Evolutionary conservation across 768 basidiomycete genomes (phyloP), one percentile per base, ranked within the genome.

Genomic region (Lactarius sp.): DNA sequence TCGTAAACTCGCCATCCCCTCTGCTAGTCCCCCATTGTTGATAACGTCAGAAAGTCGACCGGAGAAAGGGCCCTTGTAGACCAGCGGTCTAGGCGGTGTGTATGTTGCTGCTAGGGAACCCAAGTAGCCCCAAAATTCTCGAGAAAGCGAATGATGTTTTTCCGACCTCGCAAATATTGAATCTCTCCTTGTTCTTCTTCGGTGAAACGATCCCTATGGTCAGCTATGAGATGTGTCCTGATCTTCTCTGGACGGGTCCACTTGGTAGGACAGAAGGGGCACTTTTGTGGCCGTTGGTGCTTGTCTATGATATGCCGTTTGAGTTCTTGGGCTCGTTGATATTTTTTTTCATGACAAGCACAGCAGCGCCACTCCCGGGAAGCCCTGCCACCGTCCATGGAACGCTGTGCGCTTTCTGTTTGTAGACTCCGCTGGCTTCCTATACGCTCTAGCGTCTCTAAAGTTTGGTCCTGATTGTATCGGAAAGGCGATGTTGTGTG

Each of bases 161-260:
- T 13, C 2, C 1, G 54, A 34, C 61, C 55, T 27, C 27, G 49
- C 31, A 62, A 42, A 42, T 1, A 5, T 9, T 6, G 4, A 51
- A 62, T 20, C 33, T 50, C 49, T 51, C 14, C 9, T 4, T 20
- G 31, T n/a, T 27, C 39, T 7, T 51, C 41, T 20, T 56, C 13
- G 1, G 39, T 51, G n/a, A 62, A 56, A 22, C 10, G n/a, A 18
- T 34, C n/a, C 33, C 20, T 4, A 8, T 62, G 61, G n/a, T 20
- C 8, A 14, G 8, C 12, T 34, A 49, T 10, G 27, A 56, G 49
- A 56, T 62, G 61, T 7, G 2, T 22, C 18, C 49, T 51, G 14
- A 62, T 62, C 33, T 20, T 50, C 13, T 51, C 54, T 2, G 61
- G 37, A 20, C 55, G 61, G n/a, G 54, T 51, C 61, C 61, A 62